phyloP scores from a whole-genome alignment of 208 protist genomes.

The Hexamita inflata region DNA sequence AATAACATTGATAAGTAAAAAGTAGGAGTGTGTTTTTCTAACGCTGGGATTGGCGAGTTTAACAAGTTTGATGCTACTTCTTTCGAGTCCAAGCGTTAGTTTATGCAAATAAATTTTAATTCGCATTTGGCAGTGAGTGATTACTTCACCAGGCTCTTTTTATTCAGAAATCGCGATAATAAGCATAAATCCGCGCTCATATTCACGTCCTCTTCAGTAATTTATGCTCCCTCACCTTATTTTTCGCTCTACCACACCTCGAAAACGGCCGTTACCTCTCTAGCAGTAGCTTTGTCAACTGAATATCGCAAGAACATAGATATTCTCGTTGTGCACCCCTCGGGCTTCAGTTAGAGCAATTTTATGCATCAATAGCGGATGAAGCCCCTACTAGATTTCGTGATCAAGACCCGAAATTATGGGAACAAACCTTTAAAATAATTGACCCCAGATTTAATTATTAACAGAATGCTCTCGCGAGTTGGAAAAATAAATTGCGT shows the following conservation, averaged over 20 bases:
- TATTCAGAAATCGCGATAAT: background rate
- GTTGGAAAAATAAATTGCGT: too few relatives aligned
- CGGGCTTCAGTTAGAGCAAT: background rate
- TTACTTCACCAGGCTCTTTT: slow-evolving; percentile 4
- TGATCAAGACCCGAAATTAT: too few relatives aligned
- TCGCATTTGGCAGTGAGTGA: background rate
- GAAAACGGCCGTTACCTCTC: background rate
- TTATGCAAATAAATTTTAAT: background rate
- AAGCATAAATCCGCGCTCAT: background rate
- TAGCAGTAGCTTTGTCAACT: background rate
- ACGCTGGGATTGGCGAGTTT: slow-evolving; percentile 2
- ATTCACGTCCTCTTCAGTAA: background rate
- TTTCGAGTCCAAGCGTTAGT: background rate
- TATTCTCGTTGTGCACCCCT: slow-evolving; percentile 4
- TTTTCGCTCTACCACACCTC: slow-evolving; percentile 14
- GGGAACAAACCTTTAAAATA: too few relatives aligned
- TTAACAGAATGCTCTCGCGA: too few relatives aligned
- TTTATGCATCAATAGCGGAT: too few relatives aligned
- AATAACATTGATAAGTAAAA: slow-evolving; percentile 4
- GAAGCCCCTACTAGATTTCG: too few relatives aligned
- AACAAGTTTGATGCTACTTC: background rate
- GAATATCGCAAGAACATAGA: background rate
- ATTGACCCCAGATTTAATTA: too few relatives aligned
- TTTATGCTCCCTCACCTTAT: background rate
- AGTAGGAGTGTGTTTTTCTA: background rate